These are phyloP conservation scores for Phanerochaete carnosa DNA, from an alignment of 768 basidiomycete species.

Conservation along the genomic window DNA sequence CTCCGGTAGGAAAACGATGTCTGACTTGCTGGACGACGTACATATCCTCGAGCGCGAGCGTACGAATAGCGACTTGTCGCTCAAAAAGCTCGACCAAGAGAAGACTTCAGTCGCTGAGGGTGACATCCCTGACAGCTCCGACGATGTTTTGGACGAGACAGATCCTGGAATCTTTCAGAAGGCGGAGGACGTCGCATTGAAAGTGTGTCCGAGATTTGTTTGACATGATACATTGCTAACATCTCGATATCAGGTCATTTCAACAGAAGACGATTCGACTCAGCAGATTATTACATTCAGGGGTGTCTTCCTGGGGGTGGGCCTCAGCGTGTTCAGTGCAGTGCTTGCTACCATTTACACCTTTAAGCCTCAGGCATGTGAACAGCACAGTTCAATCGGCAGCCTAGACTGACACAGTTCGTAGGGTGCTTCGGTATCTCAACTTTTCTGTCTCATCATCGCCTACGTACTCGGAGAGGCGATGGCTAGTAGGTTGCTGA, in stretches of 20 bases:
- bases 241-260: constrained; percentile 37
- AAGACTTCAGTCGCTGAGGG: constrained; percentile 16
- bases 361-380: constrained; percentile 31
- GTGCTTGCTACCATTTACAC: constrained; percentile 36
- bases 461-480: constrained; percentile 50
- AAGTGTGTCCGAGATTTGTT: constrained; percentile 22
- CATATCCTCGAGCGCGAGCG: constrained; percentile 11
- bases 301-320: constrained; percentile 43
- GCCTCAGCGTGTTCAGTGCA: constrained; percentile 46
- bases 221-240: neutral
- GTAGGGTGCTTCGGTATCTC: constrained; percentile 52
- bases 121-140: constrained; percentile 4
- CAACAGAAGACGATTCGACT: constrained; percentile 45
- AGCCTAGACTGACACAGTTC: too few relatives aligned
- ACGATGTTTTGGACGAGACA: constrained; percentile 15
- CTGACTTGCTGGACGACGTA: neutral
- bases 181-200: constrained; percentile 42
- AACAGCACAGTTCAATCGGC: too few relatives aligned
- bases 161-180: constrained; percentile 33
- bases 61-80: constrained; percentile 12
- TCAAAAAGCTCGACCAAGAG: constrained; percentile 16
- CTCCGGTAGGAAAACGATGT: neutral
- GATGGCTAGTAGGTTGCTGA: constrained; percentile 41
- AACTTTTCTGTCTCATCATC: constrained; percentile 54
- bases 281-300: constrained; percentile 49